Conservation (phyloP, 345 rosid species). For the Boechera retrofracta region DNA sequence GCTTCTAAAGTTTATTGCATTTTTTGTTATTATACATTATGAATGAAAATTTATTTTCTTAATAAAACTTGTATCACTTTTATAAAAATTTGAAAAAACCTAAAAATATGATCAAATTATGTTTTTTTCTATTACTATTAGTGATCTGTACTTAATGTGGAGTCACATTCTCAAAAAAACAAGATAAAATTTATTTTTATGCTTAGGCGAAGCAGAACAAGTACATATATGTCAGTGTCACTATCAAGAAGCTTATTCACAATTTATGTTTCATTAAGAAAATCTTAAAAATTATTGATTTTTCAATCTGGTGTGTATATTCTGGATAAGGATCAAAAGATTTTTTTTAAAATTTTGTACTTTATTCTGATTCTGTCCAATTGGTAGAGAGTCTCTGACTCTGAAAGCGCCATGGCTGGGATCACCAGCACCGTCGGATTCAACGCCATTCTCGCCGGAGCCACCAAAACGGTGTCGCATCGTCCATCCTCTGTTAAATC, state of each 20-base stretch:
- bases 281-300: not conserved
- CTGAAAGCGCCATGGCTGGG: constrained; percentile 61
- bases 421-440: constrained; percentile 56
- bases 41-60: no score
- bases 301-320: not conserved
- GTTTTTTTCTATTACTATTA: not conserved
- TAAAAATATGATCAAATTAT: not conserved
- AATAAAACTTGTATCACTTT: not conserved
- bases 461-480: constrained; percentile 33
- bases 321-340: constrained; percentile 21
- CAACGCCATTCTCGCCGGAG: constrained; percentile 46
- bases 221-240: not conserved
- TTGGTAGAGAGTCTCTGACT: constrained; percentile 27
- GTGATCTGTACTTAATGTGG: not conserved
- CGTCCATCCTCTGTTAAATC: constrained; percentile 46
- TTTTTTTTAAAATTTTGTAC: not conserved
- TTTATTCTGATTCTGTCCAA: not conserved
- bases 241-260: not conserved
- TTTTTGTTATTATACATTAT: not conserved
- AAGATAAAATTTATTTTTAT: no score
- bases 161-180: no score
- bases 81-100: not conserved
- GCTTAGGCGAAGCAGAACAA: no score
- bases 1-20: no score
- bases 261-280: not conserved